Evolutionary conservation across 2,329 filamentous ascomycete genomes (phyloP).

Genomic region (Pestalotiopsis sp.): DNA sequence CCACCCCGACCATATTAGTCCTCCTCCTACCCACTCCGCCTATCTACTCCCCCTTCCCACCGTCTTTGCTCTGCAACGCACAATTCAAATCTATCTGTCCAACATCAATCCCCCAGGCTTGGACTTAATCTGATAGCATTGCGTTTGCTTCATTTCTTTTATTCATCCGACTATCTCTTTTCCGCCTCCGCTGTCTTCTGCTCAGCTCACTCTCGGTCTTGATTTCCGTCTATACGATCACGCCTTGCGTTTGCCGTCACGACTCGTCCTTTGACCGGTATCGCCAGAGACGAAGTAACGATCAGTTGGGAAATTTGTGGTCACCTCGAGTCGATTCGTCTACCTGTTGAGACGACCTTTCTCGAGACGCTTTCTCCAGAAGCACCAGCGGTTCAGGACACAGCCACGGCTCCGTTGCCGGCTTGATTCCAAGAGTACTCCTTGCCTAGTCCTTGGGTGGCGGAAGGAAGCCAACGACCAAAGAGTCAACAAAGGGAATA

Average conservation of each 20-base stretch:
- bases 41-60: background rate
- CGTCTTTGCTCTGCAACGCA: conserved; percentile 3
- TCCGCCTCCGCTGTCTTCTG: background rate
- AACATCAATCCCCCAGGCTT: background rate
- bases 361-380: background rate
- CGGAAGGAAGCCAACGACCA: conserved; percentile 5
- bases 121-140: background rate
- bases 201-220: background rate
- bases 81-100: background rate
- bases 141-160: background rate
- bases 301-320: background rate
- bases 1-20: conserved; percentile 14
- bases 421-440: background rate
- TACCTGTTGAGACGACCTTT: background rate
- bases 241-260: background rate
- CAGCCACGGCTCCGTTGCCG: too few species aligned
- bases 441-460: background rate
- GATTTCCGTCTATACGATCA: background rate
- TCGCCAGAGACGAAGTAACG: background rate
- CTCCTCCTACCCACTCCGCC: conserved; percentile 7
- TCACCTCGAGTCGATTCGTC: background rate
- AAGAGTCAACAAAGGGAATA: background rate
- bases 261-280: background rate
- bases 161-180: background rate
- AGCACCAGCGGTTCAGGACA: background rate